Percentiles rank a stretch among this genome's conserved stretches.
Conservation (phyloP, 768 basidiomycete species). For the Clitopilus passeckerianus region DNA sequence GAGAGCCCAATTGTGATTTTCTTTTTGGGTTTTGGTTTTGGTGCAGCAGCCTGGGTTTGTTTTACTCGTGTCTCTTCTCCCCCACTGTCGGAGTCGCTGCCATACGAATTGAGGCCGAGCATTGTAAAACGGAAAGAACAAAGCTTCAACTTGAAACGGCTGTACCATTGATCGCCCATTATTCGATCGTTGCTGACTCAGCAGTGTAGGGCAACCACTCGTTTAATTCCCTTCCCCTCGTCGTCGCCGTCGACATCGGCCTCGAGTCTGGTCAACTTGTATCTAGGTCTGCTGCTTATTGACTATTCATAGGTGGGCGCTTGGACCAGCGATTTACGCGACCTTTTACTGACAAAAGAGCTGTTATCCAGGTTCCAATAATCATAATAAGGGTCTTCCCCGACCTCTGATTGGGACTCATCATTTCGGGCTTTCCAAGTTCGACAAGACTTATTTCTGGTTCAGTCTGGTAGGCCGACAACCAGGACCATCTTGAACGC, state of each 20-base stretch:
- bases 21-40: slow-evolving; percentile 41
- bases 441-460: background rate
- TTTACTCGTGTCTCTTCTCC: slow-evolving; percentile 25
- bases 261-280: background rate
- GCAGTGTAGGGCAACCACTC: background rate
- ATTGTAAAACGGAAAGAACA: slow-evolving; percentile 26
- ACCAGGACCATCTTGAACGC: background rate
- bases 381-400: background rate
- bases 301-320: background rate
- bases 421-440: background rate
- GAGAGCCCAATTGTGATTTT: slow-evolving; percentile 63
- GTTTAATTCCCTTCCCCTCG: background rate
- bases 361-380: background rate
- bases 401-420: background rate
- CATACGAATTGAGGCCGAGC: slow-evolving; percentile 76
- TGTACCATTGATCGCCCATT: background rate
- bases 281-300: background rate
- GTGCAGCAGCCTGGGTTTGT: slow-evolving; percentile 29
- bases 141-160: background rate
- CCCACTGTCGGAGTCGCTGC: slow-evolving; percentile 53
- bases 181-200: background rate
- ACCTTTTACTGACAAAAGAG: background rate
- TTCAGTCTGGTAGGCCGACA: background rate
- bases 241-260: background rate
- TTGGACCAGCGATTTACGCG: background rate